A percentile compares a stretch with the other conserved stretches of the same genome.
phyloP scores from a whole-genome alignment of 208 protist species.

The Leishmania braziliensis region DNA sequence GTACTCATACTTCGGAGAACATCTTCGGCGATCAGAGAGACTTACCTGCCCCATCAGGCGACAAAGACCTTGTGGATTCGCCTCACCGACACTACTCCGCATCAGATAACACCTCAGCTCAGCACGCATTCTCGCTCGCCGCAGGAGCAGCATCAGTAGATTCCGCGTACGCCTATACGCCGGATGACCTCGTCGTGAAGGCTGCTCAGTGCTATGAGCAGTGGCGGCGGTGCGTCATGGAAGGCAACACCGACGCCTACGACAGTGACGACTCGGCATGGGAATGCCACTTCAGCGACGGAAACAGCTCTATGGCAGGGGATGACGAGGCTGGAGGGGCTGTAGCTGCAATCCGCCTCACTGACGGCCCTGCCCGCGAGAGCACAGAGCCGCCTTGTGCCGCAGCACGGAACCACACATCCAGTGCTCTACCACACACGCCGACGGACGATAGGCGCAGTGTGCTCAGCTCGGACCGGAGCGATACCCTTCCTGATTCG shows the following conservation, averaged over 20 bases:
- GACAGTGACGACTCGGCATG: not conserved
- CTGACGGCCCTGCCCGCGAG: not conserved
- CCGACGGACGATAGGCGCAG: not conserved
- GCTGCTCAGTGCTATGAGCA: slow-evolving; percentile 27
- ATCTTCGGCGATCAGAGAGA: not conserved
- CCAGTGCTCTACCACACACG: not conserved
- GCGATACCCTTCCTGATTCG: not conserved
- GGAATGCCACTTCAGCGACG: not conserved
- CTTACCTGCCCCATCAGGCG: not conserved
- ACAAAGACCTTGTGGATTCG: slow-evolving; percentile 11
- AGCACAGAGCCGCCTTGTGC: not conserved
- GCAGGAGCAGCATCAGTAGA: not conserved
- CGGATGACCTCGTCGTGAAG: slow-evolving; percentile 24
- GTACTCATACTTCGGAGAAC: not conserved
- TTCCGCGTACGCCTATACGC: not conserved
- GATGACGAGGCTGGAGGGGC: not conserved
- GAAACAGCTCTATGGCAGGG: not conserved
- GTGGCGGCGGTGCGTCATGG: slow-evolving; percentile 20
- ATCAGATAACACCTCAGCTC: not conserved
- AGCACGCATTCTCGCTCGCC: not conserved
- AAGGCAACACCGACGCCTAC: not conserved
- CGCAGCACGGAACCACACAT: not conserved
- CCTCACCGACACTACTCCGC: not conserved
- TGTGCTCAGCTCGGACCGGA: not conserved
- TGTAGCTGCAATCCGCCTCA: not conserved